Evolutionary conservation across 1,284 basidiomycete genomes (phyloP).

Genomic region (Peniophora sp.): DNA sequence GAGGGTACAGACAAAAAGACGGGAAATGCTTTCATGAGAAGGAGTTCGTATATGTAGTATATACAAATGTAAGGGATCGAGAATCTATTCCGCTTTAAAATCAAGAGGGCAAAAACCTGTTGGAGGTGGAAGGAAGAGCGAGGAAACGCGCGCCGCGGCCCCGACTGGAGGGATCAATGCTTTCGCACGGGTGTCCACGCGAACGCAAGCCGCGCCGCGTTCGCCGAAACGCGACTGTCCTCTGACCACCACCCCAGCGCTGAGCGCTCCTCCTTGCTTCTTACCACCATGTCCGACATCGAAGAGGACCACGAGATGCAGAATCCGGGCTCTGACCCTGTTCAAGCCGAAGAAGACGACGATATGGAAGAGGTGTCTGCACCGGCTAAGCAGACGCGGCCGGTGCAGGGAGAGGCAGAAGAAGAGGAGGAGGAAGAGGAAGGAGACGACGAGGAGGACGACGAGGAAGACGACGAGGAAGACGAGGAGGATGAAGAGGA

Average conservation of each 20-base stretch:
- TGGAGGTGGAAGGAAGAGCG: too few species aligned
- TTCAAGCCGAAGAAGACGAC: slow-evolving; percentile 13
- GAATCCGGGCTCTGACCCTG: slow-evolving; percentile 14
- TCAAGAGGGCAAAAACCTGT: too few species aligned
- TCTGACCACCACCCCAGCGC: neutral
- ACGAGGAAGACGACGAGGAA: slow-evolving; percentile 32
- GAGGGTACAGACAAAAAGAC: too few species aligned
- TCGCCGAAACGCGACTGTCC: neutral
- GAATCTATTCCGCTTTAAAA: too few species aligned
- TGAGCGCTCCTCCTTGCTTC: neutral
- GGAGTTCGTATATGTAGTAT: too few species aligned
- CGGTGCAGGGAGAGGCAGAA: slow-evolving; percentile 26
- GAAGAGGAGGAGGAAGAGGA: slow-evolving; percentile 24
- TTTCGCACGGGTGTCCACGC: too few species aligned
- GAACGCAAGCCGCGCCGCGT: too few species aligned
- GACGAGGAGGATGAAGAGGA: slow-evolving; percentile 31
- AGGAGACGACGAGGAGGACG: slow-evolving; percentile 22
- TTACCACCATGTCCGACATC: slow-evolving; percentile 16
- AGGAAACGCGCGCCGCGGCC: too few species aligned
- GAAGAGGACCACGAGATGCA: slow-evolving; percentile 15
- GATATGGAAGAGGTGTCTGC: slow-evolving; percentile 14
- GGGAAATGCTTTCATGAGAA: too few species aligned
- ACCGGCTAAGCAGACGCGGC: slow-evolving; percentile 21
- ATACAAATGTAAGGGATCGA: too few species aligned
- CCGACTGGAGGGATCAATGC: too few species aligned